Base-by-base conservation (phyloP, 1,284 basidiomycete genomes). In the Xerocomus nothofagi region DNA sequence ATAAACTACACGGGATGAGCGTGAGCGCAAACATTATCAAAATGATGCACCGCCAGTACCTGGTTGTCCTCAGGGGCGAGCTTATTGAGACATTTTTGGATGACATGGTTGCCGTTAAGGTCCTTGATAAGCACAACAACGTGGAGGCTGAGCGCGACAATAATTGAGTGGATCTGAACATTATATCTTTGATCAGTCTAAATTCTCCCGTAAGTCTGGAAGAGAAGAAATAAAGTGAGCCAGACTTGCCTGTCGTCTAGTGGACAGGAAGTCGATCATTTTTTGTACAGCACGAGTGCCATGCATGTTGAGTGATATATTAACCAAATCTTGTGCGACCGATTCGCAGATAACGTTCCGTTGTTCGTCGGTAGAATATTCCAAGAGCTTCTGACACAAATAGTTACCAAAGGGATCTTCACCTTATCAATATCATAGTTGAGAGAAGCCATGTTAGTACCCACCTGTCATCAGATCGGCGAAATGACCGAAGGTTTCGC, bases 111-210 rank as follows among this genome's bases (percentile, higher is more conserved):
- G 48, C 97, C 97, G 71, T 99, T 99, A 60, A 99, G 77, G 71
- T 99, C 96, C 81, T 99, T 99, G 86, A 99, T 99, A 57, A 99
- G 81, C 55, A 96, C 95, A 31, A 99, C 97, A 61, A 99, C 97
- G 71, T 98, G 96, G 60, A 98, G 80, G 73, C 93, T 94, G 61
- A 99, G 82, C 11, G 97, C 97, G 52, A 95, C 80, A 67, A 99
- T 99, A 73, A 99, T 93, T 39, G 93, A 93, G 68, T 95, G 91
- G 62, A 99, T 98, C 85, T 99, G 93, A 72, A 77, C 73, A 76
- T 88, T 80, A 76, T 85, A 88, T 76, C 82, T 75, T 66, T 79
- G 76, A 79, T 90, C 86, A 80, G 86, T 76, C 85, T 89, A 78
- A 64, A 65, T 63, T 69, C 68, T 53, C 56, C 61, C 55, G 74